phyloP scores from a whole-genome alignment of 2,329 filamentous ascomycete species.

The Sordariomycetes sp. region DNA sequence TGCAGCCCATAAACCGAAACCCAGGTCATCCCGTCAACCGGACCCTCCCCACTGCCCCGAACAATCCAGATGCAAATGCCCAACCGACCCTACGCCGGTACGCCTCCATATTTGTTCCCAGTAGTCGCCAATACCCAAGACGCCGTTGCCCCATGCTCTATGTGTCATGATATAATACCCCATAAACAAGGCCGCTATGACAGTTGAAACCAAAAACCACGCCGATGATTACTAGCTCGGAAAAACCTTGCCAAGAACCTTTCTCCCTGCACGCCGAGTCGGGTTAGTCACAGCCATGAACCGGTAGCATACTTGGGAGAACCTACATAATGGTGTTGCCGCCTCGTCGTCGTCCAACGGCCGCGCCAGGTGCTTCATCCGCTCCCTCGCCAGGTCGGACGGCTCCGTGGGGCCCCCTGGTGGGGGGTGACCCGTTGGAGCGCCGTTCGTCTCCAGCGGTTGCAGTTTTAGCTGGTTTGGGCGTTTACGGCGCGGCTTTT shows the following conservation, averaged over 20 bases:
- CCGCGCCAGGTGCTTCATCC: conserved; percentile 31
- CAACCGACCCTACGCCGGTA: neutral
- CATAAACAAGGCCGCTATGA: neutral
- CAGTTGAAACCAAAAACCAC: conserved; percentile 1
- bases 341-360: conserved; percentile 29
- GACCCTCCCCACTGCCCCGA: neutral
- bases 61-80: neutral
- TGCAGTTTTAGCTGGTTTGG: conserved; percentile 1
- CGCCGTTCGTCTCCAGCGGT: neutral
- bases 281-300: neutral
- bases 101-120: neutral
- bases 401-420: conserved; percentile 24
- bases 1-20: neutral
- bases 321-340: neutral
- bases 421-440: neutral
- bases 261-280: conserved; percentile 24
- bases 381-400: conserved; percentile 30
- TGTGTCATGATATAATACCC: conserved; percentile 3
- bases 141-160: conserved; percentile 3
- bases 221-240: conserved; percentile 20
- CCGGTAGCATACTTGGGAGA: neutral
- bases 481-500: neutral
- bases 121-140: neutral
- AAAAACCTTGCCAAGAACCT: conserved; percentile 30
- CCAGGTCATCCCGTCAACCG: neutral